Evolutionary conservation across 257 asterid genomes (phyloP).

Genomic region (Ballota nigra): DNA sequence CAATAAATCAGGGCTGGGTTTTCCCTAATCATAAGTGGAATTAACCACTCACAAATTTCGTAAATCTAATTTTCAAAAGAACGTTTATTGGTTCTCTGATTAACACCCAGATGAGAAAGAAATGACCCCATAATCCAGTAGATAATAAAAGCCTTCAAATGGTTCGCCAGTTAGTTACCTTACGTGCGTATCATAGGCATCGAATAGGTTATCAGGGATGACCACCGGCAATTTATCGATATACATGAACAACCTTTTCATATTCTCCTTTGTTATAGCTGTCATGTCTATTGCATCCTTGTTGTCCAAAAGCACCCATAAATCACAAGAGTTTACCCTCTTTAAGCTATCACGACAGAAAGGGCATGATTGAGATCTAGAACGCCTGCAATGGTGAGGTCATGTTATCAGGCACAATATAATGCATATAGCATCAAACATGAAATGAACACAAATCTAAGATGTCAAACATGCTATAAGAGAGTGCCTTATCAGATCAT

Average conservation of each 20-base stretch:
- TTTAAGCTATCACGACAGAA: conserved; percentile 93
- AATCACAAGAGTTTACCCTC: conserved; percentile 80
- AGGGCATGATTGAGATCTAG: conserved; percentile 94
- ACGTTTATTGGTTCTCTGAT: conserved; percentile 20
- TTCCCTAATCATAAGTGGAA: conserved; percentile 30
- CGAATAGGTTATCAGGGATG: conserved; percentile 75
- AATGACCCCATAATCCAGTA: conserved; percentile 20
- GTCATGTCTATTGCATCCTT: conserved; percentile 69
- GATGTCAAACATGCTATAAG: neutral
- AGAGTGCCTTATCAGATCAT: neutral
- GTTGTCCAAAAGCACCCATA: conserved; percentile 81
- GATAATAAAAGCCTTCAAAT: conserved; percentile 2
- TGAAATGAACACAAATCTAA: neutral
- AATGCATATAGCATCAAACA: neutral
- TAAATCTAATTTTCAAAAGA: conserved; percentile 27
- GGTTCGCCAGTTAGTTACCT: conserved; percentile 44
- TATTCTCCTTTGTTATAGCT: conserved; percentile 71
- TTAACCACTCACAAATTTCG: conserved; percentile 27
- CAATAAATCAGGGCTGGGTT: conserved; percentile 52
- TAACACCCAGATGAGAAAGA: conserved; percentile 5
- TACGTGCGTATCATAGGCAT: conserved; percentile 69
- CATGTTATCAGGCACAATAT: conserved; percentile 6
- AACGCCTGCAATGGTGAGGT: conserved; percentile 53
- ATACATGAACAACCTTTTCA: conserved; percentile 84
- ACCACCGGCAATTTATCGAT: conserved; percentile 82